Base-by-base conservation (phyloP, 2,329 filamentous ascomycete genomes). In the Keithomyces neogunnii region DNA sequence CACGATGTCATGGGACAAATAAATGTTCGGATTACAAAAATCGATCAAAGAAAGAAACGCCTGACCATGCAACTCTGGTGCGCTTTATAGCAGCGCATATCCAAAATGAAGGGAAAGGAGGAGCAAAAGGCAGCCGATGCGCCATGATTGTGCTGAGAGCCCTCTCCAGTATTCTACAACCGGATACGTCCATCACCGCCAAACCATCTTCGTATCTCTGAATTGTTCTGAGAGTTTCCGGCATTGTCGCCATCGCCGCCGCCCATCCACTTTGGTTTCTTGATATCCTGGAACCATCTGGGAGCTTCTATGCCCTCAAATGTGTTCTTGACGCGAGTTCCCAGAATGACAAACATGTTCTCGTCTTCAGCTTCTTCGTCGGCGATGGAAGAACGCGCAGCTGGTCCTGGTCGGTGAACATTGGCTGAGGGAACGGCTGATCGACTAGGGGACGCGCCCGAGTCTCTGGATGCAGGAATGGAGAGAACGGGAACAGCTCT, bases 311-410 rank as follows among this genome's bases (percentile, higher is more conserved):
- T 78, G 0, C 83, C 86, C 55, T 97, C 92, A 49, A 97, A 82
- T 0, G 93, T 97, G 63, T 99, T 99, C 68, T 85, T 88, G 60
- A 99, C 84, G 36, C 92, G 79, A 63, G 95, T 88, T 0, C 88
- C 84, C 55, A 97, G 82, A 35, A 86, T 85, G 57, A 88, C 80
- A 62, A 97, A 90, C 66, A 96, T 89, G 57, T 85, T 89, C 50
- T 89, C 88, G 11, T 90, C 84, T 33, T 88, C 85, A 1, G 80
- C 78, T 6, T 78, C 77, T 0, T 80, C 77, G 26, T 77, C 66
- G 30, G 47, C 38, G 8, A 49, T 30, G 3, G 53, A 43, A 28
- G 26, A 10, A 3, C 56, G 56, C 13, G 62, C 47, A 26, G 60
- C 54, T 19, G 54, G 55, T 42, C 67, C 62, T 51, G 58, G 63